Evolutionary conservation across 2,329 filamentous ascomycete species (phyloP).

Genomic region (Trichoderma atrobrunneum): DNA sequence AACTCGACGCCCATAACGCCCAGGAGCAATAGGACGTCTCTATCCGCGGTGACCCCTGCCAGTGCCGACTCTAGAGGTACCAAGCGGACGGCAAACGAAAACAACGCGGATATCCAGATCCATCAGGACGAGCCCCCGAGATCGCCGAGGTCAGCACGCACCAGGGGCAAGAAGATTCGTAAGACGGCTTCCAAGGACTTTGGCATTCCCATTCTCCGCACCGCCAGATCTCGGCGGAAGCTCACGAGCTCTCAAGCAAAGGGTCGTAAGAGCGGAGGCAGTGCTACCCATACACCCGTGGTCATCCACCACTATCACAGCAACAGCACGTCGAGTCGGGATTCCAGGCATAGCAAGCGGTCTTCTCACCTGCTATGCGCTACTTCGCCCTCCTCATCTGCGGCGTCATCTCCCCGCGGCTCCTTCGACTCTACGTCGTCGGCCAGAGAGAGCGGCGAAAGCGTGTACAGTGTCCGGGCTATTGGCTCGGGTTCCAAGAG

Average conservation of each 20-base stretch:
- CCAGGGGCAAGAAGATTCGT: conserved; percentile 42
- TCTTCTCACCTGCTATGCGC: conserved; percentile 9
- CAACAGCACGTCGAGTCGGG: conserved; percentile 12
- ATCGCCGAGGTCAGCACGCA: conserved; percentile 17
- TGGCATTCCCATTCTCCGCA: conserved; percentile 34
- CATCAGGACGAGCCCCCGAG: conserved; percentile 13
- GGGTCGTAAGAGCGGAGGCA: conserved; percentile 20
- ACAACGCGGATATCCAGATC: conserved; percentile 14
- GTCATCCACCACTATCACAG: conserved; percentile 13
- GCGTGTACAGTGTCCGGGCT: conserved; percentile 21
- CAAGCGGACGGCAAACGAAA: conserved; percentile 42
- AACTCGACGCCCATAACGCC: conserved; percentile 25
- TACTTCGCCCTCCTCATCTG: conserved; percentile 1
- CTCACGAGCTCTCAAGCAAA: conserved; percentile 22
- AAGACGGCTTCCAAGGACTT: conserved; percentile 49
- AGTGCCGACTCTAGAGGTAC: conserved; percentile 44
- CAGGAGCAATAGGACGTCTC: conserved; percentile 14
- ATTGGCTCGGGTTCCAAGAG: conserved; percentile 22
- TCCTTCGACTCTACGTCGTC: conserved; percentile 11
- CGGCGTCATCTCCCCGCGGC: conserved; percentile 5
- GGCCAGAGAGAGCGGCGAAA: conserved; percentile 23
- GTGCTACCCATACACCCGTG: conserved; percentile 5
- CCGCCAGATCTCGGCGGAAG: conserved; percentile 29
- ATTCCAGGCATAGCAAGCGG: conserved; percentile 30
- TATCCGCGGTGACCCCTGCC: conserved; percentile 32